phyloP scores from a whole-genome alignment of 495 filamentous ascomycete genomes.

The Talaromyces ruber region DNA sequence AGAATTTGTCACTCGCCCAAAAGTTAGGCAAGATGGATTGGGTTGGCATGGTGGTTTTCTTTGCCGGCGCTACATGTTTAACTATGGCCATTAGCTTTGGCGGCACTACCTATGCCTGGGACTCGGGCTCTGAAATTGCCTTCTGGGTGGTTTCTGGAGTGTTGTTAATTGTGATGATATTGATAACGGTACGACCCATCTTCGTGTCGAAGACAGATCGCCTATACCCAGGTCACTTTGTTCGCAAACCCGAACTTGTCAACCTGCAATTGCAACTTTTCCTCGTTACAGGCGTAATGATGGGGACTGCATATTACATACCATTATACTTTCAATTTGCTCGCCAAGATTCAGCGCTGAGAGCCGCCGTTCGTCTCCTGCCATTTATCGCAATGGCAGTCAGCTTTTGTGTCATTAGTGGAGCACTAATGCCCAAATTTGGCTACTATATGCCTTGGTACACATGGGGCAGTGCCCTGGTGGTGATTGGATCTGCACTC shows the following conservation, averaged over 20 bases:
- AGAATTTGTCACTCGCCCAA: not conserved
- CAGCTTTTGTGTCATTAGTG: conserved; percentile 27
- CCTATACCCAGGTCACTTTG: conserved; percentile 4
- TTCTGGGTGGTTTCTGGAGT: conserved; percentile 38
- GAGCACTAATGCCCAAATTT: conserved; percentile 34
- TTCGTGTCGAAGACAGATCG: conserved; percentile 22
- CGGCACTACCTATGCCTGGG: conserved; percentile 23
- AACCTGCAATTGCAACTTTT: not conserved
- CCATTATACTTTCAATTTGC: conserved; percentile 42
- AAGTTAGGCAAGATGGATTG: conserved; percentile 26
- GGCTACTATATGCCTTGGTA: conserved; percentile 52
- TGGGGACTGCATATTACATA: conserved; percentile 33
- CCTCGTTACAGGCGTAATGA: not conserved
- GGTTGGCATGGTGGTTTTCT: conserved; percentile 24
- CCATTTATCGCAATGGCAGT: conserved; percentile 21
- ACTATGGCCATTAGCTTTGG: conserved; percentile 39
- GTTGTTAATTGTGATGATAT: conserved; percentile 29
- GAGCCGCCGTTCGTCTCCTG: conserved; percentile 28
- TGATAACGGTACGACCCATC: conserved; percentile 17
- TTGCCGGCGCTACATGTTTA: conserved; percentile 31
- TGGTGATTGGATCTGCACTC: conserved; percentile 37
- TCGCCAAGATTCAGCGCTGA: conserved; percentile 20
- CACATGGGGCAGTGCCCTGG: conserved; percentile 32
- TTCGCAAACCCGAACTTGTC: not conserved
- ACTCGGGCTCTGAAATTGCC: conserved; percentile 37